Conservation (phyloP, 192 early-diverging fungal genomes). For the Diversispora epigaea region DNA sequence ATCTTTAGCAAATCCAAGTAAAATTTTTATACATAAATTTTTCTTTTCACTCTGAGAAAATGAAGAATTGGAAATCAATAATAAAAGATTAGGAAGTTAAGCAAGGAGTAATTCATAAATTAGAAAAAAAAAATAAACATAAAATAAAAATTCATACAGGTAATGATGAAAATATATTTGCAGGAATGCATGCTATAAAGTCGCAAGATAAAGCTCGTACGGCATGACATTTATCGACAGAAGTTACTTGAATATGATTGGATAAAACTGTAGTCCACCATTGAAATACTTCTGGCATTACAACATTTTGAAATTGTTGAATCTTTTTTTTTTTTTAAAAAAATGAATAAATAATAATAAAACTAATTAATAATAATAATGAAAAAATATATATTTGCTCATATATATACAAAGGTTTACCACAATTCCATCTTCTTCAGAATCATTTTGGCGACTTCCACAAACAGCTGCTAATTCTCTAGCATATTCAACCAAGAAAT, state of each 20-base stretch:
- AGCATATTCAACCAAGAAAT: conserved; percentile 47
- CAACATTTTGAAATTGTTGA: neutral
- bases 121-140: neutral
- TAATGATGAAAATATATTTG: conserved; percentile 42
- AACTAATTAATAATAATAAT: neutral
- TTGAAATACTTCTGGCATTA: conserved; percentile 5
- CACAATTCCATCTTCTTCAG: neutral
- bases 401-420: neutral
- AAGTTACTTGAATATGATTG: conserved; percentile 45
- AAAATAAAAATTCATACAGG: conserved; percentile 37
- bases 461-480: conserved; percentile 28
- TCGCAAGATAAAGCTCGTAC: conserved; percentile 51
- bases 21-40: conserved; percentile 38
- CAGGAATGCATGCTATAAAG: conserved; percentile 46
- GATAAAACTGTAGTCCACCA: conserved; percentile 50
- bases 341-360: neutral
- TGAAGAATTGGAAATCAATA: neutral
- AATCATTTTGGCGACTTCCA: neutral
- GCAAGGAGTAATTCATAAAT: neutral
- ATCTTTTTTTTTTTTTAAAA: neutral
- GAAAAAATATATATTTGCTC: neutral
- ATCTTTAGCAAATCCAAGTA: conserved; percentile 51
- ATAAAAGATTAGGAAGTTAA: neutral
- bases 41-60: conserved; percentile 1
- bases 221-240: conserved; percentile 36